Evolutionary conservation across 2,329 filamentous ascomycete genomes (phyloP), one percentile per base, ranked within the genome.

Genomic region (Diaporthe batatas): DNA sequence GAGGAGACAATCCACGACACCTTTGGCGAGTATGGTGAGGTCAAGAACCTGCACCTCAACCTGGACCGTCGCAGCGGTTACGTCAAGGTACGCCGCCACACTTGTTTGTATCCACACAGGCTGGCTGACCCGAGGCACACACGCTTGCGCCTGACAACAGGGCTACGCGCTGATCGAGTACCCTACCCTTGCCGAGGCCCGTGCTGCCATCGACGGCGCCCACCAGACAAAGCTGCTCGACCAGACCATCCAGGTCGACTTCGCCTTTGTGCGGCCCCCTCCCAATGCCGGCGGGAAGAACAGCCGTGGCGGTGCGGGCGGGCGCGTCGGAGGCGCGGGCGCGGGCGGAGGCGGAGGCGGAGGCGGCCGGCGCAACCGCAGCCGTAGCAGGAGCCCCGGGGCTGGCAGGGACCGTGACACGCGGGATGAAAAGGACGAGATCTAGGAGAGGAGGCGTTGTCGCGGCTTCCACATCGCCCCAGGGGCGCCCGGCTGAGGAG

Each of bases 121-220:
- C 6, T 68, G 34, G 55, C 71, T 73, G 64, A 73, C 73, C 39
- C n/a, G 64, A 42, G 39, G 49, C 42, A 34, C 44, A 32, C 14
- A 23, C 49, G 6, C 3, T 4, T 21, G 3, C 7, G 18, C 5
- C 12, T 29, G 25, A 25, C 29, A 58, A 51, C 76, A 96, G 93
- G 94, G 94, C 76, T 96, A 96, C 83, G 93, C 92, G 39, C 84
- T 96, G 77, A 95, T 96, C 81, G 94, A 96, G 81, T 96, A 95
- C 82, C 87, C 93, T 1, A 96, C 93, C 0, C 86, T 95, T 53
- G 88, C 91, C 75, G 94, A 96, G 81, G 94, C 94, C 18, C 90
- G 92, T 75, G 92, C 92, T n/a, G 94, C 94, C 57, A 94, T 96
- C 79, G 91, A 94, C 81, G 92, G 91, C 77, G 92, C 92, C n/a